Evolutionary conservation across 371 early-diverging fungal species (phyloP).

Genomic region (Zychaea mexicana): DNA sequence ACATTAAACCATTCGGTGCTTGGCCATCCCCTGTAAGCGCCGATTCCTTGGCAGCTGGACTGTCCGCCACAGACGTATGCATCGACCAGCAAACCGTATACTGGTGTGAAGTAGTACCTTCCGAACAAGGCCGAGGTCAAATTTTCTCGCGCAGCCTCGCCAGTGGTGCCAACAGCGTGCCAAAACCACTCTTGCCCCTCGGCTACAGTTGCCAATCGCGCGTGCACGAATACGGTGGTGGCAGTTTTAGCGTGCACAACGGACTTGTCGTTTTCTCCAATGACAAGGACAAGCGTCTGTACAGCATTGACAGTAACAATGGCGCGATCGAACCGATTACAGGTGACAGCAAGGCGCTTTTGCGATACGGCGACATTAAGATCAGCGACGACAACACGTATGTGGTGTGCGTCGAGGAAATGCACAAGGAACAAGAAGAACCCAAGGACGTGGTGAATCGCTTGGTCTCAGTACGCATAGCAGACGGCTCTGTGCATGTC

Average conservation of each 20-base stretch:
- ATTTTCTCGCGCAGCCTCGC: conserved; percentile 24
- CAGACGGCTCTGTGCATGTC: conserved; percentile 41
- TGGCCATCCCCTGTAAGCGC: conserved; percentile 51
- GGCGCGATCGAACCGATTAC: conserved; percentile 48
- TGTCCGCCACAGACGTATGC: conserved; percentile 26
- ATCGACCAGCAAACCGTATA: conserved; percentile 35
- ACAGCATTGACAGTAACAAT: conserved; percentile 39
- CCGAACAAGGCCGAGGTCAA: conserved; percentile 45
- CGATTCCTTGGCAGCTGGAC: conserved; percentile 36
- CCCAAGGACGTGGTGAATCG: conserved; percentile 63
- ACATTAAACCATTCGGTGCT: conserved; percentile 37
- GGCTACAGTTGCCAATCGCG: conserved; percentile 49
- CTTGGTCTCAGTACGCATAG: conserved; percentile 57
- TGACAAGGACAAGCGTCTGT: conserved; percentile 57
- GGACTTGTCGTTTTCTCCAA: conserved; percentile 68
- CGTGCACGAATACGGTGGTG: conserved; percentile 82
- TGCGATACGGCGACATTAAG: conserved; percentile 65
- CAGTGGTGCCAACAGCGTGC: not conserved
- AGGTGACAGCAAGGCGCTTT: conserved; percentile 33
- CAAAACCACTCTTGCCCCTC: conserved; percentile 25
- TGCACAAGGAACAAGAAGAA: conserved; percentile 56
- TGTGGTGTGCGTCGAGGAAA: conserved; percentile 68
- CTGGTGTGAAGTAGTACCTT: conserved; percentile 37
- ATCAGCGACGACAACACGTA: conserved; percentile 57
- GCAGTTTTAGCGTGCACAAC: conserved; percentile 57